Evolutionary conservation across 441 rosid species (phyloP).

Genomic region (Breynia disticha): DNA sequence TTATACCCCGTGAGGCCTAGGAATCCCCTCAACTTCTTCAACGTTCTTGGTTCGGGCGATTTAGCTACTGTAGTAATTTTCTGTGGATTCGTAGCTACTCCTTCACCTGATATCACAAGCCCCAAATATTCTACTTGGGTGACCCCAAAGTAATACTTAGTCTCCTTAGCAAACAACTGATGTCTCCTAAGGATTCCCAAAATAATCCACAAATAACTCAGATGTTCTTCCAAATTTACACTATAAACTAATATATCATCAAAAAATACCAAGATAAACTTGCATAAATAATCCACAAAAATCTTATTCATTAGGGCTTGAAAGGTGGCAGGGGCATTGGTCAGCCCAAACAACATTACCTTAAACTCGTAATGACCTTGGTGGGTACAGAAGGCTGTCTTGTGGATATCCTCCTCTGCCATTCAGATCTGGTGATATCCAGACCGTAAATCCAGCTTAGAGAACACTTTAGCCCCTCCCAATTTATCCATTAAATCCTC

Average conservation of each 20-base stretch:
- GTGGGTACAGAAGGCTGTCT: neutral
- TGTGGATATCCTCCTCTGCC: neutral
- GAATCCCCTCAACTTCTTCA: too few species aligned
- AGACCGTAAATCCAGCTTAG: neutral
- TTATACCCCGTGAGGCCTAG: too few species aligned
- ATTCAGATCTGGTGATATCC: constrained; percentile 1
- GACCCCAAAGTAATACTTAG: neutral
- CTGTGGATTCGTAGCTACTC: neutral
- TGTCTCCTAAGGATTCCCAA: neutral
- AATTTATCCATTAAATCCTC: neutral
- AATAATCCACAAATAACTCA: neutral
- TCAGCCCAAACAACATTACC: neutral
- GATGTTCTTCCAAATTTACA: neutral
- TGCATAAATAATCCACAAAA: neutral
- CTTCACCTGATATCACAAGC: neutral
- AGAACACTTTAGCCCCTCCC: neutral
- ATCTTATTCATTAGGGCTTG: neutral
- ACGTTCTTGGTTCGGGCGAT: neutral
- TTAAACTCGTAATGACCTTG: neutral
- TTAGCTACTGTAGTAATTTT: neutral
- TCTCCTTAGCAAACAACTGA: neutral
- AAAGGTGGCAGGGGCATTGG: neutral
- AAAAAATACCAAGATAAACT: constrained; percentile 1
- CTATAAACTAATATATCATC: neutral
- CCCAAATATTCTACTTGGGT: neutral